A percentile compares a stretch with the other conserved stretches of the same genome.
Conservation (phyloP, 805 yeast genomes). For the Ogataea angusta region DNA sequence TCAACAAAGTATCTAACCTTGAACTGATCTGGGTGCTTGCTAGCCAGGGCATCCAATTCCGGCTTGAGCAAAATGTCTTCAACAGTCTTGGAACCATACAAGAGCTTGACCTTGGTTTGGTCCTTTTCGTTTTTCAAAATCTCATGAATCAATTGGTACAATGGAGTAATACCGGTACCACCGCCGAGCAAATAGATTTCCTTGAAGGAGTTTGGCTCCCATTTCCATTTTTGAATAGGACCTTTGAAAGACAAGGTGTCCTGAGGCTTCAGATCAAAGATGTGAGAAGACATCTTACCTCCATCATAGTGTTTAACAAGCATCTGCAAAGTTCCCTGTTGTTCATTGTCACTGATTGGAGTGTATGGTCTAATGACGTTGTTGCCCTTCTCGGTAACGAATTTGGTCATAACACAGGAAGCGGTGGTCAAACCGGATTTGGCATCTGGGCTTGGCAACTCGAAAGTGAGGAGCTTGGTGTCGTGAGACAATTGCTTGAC, state of each 20-base stretch:
- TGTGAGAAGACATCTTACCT: constrained; percentile 81
- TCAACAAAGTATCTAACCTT: constrained; percentile 78
- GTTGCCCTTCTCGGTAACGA: constrained; percentile 76
- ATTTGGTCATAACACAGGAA: constrained; percentile 77
- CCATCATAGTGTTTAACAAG: constrained; percentile 86
- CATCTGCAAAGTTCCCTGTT: constrained; percentile 73
- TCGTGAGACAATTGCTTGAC: constrained; percentile 52
- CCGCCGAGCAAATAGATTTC: constrained; percentile 85
- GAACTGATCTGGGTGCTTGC: constrained; percentile 73
- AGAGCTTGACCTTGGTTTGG: constrained; percentile 80
- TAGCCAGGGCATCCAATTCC: constrained; percentile 69
- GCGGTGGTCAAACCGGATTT: constrained; percentile 78
- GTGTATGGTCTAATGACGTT: constrained; percentile 88
- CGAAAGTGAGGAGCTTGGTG: constrained; percentile 68
- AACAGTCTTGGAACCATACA: constrained; percentile 75
- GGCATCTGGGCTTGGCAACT: constrained; percentile 62
- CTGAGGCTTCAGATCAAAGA: constrained; percentile 64
- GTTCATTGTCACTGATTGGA: constrained; percentile 70
- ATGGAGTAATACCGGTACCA: constrained; percentile 96
- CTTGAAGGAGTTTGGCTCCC: constrained; percentile 82
- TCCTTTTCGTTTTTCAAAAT: constrained; percentile 78
- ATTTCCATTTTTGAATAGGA: constrained; percentile 86
- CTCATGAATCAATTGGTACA: constrained; percentile 80
- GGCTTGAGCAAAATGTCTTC: constrained; percentile 78
- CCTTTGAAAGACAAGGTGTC: constrained; percentile 92